Conservation (phyloP, 2,329 filamentous ascomycete genomes). For the Cladosporium sp. region DNA sequence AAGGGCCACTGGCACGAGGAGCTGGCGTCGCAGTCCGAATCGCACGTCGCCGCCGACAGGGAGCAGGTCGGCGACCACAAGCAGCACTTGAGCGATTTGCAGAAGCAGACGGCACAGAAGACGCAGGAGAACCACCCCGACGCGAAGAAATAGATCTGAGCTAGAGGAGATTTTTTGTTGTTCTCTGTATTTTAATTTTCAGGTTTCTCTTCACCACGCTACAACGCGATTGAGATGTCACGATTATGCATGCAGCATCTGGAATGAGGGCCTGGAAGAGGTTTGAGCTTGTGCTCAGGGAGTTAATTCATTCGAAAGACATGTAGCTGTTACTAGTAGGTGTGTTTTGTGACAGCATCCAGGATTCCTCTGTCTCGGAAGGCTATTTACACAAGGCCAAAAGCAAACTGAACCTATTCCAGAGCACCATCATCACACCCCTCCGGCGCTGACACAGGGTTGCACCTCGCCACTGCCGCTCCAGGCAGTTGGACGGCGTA, state of each 20-base stretch:
- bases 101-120: slow-evolving; percentile 41
- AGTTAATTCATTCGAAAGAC: too few species aligned
- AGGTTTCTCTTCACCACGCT: too few species aligned
- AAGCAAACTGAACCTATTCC: slow-evolving; percentile 10
- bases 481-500: slow-evolving; percentile 37
- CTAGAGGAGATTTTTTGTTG: too few species aligned
- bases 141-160: slow-evolving; percentile 11
- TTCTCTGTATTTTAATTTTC: too few species aligned
- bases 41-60: slow-evolving; percentile 39
- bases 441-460: slow-evolving; percentile 35
- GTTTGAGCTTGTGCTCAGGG: background rate
- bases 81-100: slow-evolving; percentile 41
- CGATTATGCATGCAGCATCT: too few species aligned
- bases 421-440: slow-evolving; percentile 32
- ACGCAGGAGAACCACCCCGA: slow-evolving; percentile 32
- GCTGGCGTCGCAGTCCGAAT: slow-evolving; percentile 39
- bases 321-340: too few species aligned
- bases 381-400: too few species aligned
- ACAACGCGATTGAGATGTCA: too few species aligned
- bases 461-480: slow-evolving; percentile 33
- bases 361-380: too few species aligned
- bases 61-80: slow-evolving; percentile 40
- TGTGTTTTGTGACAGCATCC: too few species aligned
- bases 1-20: slow-evolving; percentile 42
- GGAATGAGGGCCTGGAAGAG: too few species aligned